Evolutionary conservation across 2,329 filamentous ascomycete genomes (phyloP), one percentile per base, ranked within the genome.

Genomic region (Ambrosiella cleistominuta): DNA sequence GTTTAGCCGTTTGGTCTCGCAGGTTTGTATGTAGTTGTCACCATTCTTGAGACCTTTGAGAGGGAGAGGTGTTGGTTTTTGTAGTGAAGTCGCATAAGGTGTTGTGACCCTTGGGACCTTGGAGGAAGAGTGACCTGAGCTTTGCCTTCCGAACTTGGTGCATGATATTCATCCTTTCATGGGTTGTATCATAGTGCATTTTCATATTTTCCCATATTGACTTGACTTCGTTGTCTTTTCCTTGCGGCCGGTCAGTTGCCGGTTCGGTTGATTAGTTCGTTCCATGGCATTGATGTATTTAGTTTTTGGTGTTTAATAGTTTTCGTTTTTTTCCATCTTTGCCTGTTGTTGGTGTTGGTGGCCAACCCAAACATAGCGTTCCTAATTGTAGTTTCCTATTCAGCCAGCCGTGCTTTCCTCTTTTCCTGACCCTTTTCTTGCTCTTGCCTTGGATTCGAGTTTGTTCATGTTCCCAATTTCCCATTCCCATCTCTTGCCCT

Each of bases 211-310:
- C 2, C n/a, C 39, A 15, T 13, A 8, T n/a, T 54, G 27, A 19
- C 53, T 55, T 55, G 38, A 55, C 8, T 15, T 40, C 35, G 5
- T 51, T 51, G 52, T 54, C 38, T 36, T 54, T 54, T 36, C 38
- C 36, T 39, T 54, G 38, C 52, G 38, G 52, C 47, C 27, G 47
- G 47, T 51, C 8, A 42, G 53, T 37, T 42, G 6, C 19, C 36
- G 27, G 53, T 55, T 40, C 7, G 12, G 27, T 13, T 55, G 27
- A n/a, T n/a, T 55, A 15, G 2, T 17, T n/a, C n/a, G n/a, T 13
- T 17, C n/a, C 44, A 15, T 47, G 19, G 44, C 44, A 15, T 13
- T 13, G 13, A 47, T 47, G 19, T 47, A 47, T 17, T 47, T 13
- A 15, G n/a, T 8, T 15, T 47, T 13, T 47, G 44, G 44, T 15